Percentiles rank a stretch among this genome's conserved stretches.
These are phyloP conservation scores for Pascua sp. DNA, from an alignment of 1,284 basidiomycete genomes.

Conservation along the genomic window DNA sequence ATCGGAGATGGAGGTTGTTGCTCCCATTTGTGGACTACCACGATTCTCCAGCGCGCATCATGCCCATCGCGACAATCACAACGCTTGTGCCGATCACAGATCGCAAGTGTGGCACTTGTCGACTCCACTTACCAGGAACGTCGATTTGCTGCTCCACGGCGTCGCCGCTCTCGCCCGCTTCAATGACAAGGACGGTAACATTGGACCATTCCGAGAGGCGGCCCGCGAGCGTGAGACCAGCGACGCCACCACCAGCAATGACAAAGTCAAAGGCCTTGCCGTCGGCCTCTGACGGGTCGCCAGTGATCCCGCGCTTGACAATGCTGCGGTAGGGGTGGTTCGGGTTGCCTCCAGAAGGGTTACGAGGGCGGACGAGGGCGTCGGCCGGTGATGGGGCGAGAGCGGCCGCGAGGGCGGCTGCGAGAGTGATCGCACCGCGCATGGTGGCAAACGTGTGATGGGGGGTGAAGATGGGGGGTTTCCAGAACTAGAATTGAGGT, in stretches of 20 bases:
- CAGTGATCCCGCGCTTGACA: slow-evolving; percentile 32
- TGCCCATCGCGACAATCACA: too few relatives aligned
- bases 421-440: not conserved
- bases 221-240: slow-evolving; percentile 67
- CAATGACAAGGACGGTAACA: slow-evolving; percentile 67
- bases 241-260: slow-evolving; percentile 60
- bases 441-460: not conserved
- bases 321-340: slow-evolving; percentile 30
- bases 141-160: slow-evolving; percentile 51
- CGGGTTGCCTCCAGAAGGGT: slow-evolving; percentile 17
- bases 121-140: slow-evolving; percentile 49
- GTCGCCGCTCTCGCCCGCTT: slow-evolving; percentile 64
- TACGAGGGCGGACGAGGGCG: not conserved
- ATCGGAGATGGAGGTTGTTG: not conserved
- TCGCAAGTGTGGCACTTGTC: too few relatives aligned
- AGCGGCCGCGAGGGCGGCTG: slow-evolving; percentile 8
- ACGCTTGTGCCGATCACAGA: too few relatives aligned
- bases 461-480: not conserved
- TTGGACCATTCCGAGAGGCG: slow-evolving; percentile 67
- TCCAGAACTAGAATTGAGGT: not conserved
- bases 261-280: slow-evolving; percentile 45
- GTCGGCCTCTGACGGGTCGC: slow-evolving; percentile 24
- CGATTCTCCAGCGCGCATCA: too few relatives aligned
- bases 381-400: slow-evolving; percentile 2
- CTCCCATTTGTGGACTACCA: too few relatives aligned